Evolutionary conservation across 148 eudicot genomes (phyloP), one percentile per base, ranked within the genome.

Genomic region (Oxyria digyna): DNA sequence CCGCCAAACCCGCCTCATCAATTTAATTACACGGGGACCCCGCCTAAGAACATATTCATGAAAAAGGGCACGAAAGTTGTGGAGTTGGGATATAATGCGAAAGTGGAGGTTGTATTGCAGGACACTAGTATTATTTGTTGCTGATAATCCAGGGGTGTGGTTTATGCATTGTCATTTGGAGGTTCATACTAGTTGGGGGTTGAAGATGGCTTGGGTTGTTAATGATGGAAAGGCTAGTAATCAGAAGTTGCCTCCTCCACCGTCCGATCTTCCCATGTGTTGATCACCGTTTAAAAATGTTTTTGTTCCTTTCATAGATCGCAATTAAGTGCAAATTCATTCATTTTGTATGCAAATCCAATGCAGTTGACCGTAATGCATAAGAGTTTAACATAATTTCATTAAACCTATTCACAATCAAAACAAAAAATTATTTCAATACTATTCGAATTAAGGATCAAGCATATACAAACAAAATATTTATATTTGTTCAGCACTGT

Each of bases 141-240:
- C 91, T 0, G 87, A 89, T 70, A 87, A 87, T 42, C 96, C 91
- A 67, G 85, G 85, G 14, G 81, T 78, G 6, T 82, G 87, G 84
- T 76, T 78, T 69, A 80, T 83, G 84, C 87, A 83, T 66, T 83
- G 87, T 43, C 87, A 83, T 46, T 78, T 83, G 29, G 87, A 84
- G 0, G 85, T 84, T 9, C 87, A 84, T 45, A 11, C 76, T 38
- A 84, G 81, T 72, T 84, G 85, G 87, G 87, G 85, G 12, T 69
- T 84, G 74, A 81, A 49, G 79, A 84, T 84, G 85, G 87, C 78
- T 15, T 84, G 81, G 83, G 43, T 81, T 13, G 83, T 81, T 0
- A 54, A 79, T 65, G 83, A 84, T 42, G 87, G 87, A 0, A 31
- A 77, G 43, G 71, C 72, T 8, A 82, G 77, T 1, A 72, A 71